phyloP scores from a whole-genome alignment of 495 filamentous ascomycete genomes.

The Cudoniella acicularis region DNA sequence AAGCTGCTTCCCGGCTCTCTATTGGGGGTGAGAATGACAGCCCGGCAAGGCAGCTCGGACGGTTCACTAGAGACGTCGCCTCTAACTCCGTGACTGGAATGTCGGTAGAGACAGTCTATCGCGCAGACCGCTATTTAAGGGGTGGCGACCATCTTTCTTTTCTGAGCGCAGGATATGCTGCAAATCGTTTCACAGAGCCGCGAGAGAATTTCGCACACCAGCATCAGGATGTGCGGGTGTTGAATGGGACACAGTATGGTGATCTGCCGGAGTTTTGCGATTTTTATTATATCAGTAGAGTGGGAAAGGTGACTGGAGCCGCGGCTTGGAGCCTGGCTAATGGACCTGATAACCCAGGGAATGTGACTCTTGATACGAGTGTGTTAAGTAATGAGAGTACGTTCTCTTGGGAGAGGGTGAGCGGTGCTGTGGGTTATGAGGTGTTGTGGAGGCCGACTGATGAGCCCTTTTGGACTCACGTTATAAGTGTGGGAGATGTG shows the following conservation, averaged over 20 bases:
- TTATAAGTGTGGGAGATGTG: conserved; percentile 36
- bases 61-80: conserved; percentile 50
- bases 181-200: conserved; percentile 50
- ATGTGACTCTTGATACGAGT: conserved; percentile 43
- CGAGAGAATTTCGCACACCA: conserved; percentile 51
- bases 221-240: conserved; percentile 47
- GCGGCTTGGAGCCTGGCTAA: conserved; percentile 46
- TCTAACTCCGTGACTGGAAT: conserved; percentile 41
- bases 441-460: conserved; percentile 46
- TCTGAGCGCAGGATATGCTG: conserved; percentile 44
- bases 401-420: conserved; percentile 37
- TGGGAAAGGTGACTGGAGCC: conserved; percentile 47
- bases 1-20: conserved; percentile 29
- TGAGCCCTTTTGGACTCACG: conserved; percentile 42
- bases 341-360: conserved; percentile 39
- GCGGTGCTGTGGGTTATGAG: conserved; percentile 37
- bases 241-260: conserved; percentile 45
- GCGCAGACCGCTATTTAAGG: conserved; percentile 47
- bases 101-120: conserved; percentile 44
- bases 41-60: conserved; percentile 48
- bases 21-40: conserved; percentile 53
- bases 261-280: conserved; percentile 50
- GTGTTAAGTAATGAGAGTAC: conserved; percentile 40
- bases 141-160: conserved; percentile 53
- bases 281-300: conserved; percentile 45